Percentiles rank a stretch among this genome's conserved stretches.
phyloP scores from a whole-genome alignment of 129 eudicot genomes.

The Flaveria ramosissima region DNA sequence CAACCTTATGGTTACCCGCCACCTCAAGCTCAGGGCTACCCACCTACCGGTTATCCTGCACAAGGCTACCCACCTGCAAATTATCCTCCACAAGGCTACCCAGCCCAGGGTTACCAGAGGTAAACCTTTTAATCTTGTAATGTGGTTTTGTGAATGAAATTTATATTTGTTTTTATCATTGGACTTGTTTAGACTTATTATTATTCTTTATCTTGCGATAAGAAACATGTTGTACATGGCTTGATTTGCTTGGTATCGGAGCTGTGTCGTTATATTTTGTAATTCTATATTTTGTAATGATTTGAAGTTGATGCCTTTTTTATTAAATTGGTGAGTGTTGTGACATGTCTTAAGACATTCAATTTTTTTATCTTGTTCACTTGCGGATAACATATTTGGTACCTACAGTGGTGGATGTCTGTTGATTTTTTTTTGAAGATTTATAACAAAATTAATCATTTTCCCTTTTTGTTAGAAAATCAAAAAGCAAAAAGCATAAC shows the following conservation, averaged over 20 bases:
- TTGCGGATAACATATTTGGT: no score
- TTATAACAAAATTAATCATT: no score
- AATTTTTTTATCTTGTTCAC: no score
- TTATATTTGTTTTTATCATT: conserved; percentile 8
- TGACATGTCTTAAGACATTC: no score
- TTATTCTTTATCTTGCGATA: conserved; percentile 5
- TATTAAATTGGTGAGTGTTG: neutral
- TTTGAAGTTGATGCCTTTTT: conserved; percentile 3
- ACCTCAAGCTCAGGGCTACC: conserved; percentile 54
- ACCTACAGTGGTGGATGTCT: no score
- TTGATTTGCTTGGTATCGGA: conserved; percentile 27
- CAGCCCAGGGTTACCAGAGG: conserved; percentile 58
- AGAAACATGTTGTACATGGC: conserved; percentile 29
- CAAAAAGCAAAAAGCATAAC: no score
- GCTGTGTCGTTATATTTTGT: neutral
- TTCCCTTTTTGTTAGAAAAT: no score
- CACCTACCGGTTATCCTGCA: conserved; percentile 30
- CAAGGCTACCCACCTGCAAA: conserved; percentile 46
- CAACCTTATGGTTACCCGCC: conserved; percentile 57
- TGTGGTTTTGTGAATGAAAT: conserved; percentile 24
- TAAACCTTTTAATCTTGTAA: conserved; percentile 34
- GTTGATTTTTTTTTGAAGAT: no score
- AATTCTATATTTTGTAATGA: neutral
- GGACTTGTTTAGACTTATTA: conserved; percentile 2
- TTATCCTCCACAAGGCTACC: conserved; percentile 44